A percentile compares a stretch with the other conserved stretches of the same genome.
Conservation (phyloP, 768 basidiomycete genomes). For the Wakefieldia striispora region DNA sequence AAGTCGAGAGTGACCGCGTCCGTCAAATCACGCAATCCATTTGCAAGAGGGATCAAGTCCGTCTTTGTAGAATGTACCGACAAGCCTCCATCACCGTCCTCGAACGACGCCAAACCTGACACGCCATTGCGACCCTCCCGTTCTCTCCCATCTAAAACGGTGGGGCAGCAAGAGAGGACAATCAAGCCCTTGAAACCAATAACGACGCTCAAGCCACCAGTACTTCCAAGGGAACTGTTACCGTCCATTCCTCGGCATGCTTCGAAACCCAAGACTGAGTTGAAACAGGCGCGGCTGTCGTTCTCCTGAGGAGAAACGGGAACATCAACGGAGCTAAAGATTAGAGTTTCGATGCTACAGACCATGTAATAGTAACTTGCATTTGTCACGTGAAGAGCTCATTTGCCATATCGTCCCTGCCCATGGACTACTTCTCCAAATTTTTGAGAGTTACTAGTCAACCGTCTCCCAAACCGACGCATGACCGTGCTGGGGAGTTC, state of each 20-base stretch:
- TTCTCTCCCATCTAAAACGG: slow-evolving; percentile 8
- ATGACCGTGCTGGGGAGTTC: slow-evolving; percentile 74
- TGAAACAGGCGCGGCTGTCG: slow-evolving; percentile 22
- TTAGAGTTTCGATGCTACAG: no score
- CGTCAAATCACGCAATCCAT: slow-evolving; percentile 22
- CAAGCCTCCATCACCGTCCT: neutral
- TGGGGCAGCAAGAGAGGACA: neutral
- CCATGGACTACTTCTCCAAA: slow-evolving; percentile 86
- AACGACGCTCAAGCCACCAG: slow-evolving; percentile 27
- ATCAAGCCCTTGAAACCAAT: slow-evolving; percentile 28
- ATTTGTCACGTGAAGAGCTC: slow-evolving; percentile 14
- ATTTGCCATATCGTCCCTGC: neutral
- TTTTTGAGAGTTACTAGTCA: slow-evolving; percentile 53
- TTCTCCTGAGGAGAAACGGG: slow-evolving; percentile 9
- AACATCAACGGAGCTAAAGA: neutral
- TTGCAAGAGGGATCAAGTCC: slow-evolving; percentile 12
- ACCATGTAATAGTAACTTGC: neutral
- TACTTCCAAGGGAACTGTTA: slow-evolving; percentile 27
- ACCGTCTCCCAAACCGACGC: slow-evolving; percentile 44
- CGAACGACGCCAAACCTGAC: neutral
- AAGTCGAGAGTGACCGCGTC: slow-evolving; percentile 2
- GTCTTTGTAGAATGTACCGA: slow-evolving; percentile 17
- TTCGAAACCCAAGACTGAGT: slow-evolving; percentile 1
- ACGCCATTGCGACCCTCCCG: slow-evolving; percentile 1
- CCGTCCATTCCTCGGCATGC: slow-evolving; percentile 6